Evolutionary conservation across 257 asterid species (phyloP), one percentile per base, ranked within the genome.

Genomic region (Scutellaria minor): DNA sequence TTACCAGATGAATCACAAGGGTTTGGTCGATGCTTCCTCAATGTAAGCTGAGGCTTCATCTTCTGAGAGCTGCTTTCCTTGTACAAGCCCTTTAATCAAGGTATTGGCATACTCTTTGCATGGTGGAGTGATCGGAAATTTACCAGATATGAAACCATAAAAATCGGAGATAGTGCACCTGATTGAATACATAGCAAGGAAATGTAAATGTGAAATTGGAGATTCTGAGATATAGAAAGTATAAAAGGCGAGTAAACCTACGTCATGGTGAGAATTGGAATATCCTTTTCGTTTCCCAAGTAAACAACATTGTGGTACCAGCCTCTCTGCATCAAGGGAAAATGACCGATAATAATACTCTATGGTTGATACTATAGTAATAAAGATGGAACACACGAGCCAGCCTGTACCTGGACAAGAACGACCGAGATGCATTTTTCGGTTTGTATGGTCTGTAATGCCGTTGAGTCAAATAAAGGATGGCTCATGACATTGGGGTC

Each of bases 191-290:
- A 61, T 24, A 64, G 64, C 58, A 75, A 24, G 7, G 37, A 45
- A 14, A 66, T 61, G 63, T 48, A 14, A 74, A 31, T 31, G 37
- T 31, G 37, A 31, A 31, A 31, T 31, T 31, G 5, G 5, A 31
- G 37, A 1, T 31, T 31, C 37, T 4, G 3, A 56, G 31, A 64
- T 45, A 41, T 48, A 42, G 45, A 47, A 7, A 46, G 57, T 47
- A 14, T 35, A 67, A 61, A 31, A 77, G 27, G 61, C 22, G 59
- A 18, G 57, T 59, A 47, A 46, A 63, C 96, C 62, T 82, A 95
- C 98, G 99, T 92, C 98, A 95, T 85, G 18, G 99, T 90, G 76
- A 95, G 86, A 73, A 95, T 81, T 0, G 97, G 97, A 59, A 88
- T 57, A 55, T 66, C 88, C 4, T 83, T 78, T 82, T 90, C 96